Percentiles rank a stretch among this genome's conserved stretches.
Evolutionary conservation across 805 yeast genomes (phyloP).

Genomic region (Candida gorgasii): DNA sequence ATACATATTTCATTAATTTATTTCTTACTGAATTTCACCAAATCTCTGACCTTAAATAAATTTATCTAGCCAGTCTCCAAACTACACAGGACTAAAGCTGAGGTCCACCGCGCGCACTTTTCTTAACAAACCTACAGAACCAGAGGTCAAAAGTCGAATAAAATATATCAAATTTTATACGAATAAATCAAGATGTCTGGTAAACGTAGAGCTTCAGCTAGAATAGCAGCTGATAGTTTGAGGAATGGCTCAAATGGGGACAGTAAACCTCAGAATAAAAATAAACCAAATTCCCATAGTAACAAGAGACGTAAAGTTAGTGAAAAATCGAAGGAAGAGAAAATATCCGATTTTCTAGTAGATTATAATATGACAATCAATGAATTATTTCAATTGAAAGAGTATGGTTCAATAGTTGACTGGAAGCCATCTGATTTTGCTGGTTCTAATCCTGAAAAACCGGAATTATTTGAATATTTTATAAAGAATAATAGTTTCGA

Average conservation of each 20-base stretch:
- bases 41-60: neutral
- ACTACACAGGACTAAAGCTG: no score
- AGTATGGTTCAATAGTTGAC: slow-evolving; percentile 59
- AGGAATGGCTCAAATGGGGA: neutral
- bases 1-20: slow-evolving; percentile 7
- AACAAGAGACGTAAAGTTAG: slow-evolving; percentile 24
- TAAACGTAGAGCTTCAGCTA: slow-evolving; percentile 15
- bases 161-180: neutral
- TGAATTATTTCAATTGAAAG: slow-evolving; percentile 63
- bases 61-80: no score
- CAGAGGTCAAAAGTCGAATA: neutral
- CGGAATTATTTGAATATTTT: slow-evolving; percentile 35
- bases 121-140: neutral
- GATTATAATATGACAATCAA: slow-evolving; percentile 51
- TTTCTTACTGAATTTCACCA: no score
- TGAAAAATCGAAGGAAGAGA: slow-evolving; percentile 16
- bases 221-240: slow-evolving; percentile 5
- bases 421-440: slow-evolving; percentile 56
- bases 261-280: neutral
- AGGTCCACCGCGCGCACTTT: slow-evolving; percentile 3
- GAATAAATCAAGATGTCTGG: slow-evolving; percentile 8
- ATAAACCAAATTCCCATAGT: neutral
- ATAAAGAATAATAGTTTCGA: slow-evolving; percentile 25
- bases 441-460: slow-evolving; percentile 22
- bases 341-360: slow-evolving; percentile 44